Percentiles rank a stretch among this genome's conserved stretches.
These are phyloP conservation scores for Leucoagaricus sp. DNA, from an alignment of 1,284 basidiomycete species.

Conservation along the genomic window DNA sequence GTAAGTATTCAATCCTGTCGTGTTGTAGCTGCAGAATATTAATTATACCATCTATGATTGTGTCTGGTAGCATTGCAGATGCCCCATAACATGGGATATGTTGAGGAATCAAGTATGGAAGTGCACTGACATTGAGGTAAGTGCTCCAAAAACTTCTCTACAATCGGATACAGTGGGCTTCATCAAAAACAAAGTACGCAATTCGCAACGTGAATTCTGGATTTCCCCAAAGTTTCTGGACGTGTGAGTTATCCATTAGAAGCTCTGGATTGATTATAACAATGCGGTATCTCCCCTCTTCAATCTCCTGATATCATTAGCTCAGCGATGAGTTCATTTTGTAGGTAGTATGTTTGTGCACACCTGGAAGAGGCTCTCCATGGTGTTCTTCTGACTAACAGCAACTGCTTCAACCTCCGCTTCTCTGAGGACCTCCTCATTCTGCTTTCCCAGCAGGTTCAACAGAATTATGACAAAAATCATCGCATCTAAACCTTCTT, in stretches of 20 bases:
- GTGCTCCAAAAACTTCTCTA: not conserved
- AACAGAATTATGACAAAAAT: not conserved
- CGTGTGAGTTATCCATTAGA: not conserved
- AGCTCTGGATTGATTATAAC: not conserved
- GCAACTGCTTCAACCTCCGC: not conserved
- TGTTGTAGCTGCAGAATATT: not conserved
- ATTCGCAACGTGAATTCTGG: not conserved
- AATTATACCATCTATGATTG: not conserved
- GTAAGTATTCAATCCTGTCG: not conserved
- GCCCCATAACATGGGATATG: not conserved
- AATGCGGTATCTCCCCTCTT: not conserved
- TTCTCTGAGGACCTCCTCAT: too few species aligned
- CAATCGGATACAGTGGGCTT: not conserved
- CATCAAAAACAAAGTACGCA: not conserved
- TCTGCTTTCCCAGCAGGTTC: not conserved
- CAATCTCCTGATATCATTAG: too few species aligned
- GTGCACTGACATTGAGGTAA: not conserved
- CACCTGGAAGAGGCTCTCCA: not conserved
- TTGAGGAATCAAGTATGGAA: not conserved
- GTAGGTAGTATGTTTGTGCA: not conserved
- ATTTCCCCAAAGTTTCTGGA: not conserved
- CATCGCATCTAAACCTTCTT: constrained; percentile 1
- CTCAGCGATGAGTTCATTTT: too few species aligned
- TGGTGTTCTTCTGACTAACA: not conserved
- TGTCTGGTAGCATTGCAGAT: not conserved